These are phyloP conservation scores for Ustilago trichophora DNA, from an alignment of 1,284 basidiomycete species.

Conservation along the genomic window DNA sequence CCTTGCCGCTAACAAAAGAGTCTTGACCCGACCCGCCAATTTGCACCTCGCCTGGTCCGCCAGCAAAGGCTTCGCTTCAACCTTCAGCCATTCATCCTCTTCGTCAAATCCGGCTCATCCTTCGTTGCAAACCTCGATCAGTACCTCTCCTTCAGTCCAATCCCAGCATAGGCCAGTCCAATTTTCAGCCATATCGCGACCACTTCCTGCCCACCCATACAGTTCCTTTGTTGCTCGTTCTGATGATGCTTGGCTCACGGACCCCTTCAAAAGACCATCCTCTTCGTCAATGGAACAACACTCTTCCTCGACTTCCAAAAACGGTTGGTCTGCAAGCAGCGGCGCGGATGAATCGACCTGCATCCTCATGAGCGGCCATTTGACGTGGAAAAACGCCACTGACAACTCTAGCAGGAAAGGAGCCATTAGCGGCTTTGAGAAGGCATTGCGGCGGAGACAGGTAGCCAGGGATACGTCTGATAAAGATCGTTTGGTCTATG, in stretches of 20 bases:
- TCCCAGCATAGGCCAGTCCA: too few relatives aligned
- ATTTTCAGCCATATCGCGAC: too few relatives aligned
- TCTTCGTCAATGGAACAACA: neutral
- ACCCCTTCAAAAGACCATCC: too few relatives aligned
- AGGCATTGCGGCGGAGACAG: conserved; percentile 10
- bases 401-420: neutral
- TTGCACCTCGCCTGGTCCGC: conserved; percentile 22
- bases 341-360: neutral
- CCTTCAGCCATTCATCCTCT: neutral
- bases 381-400: conserved; percentile 6
- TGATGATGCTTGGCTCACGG: neutral
- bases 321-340: neutral
- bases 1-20: neutral
- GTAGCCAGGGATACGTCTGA: neutral
- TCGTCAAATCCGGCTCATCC: neutral
- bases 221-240: neutral
- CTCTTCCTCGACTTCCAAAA: neutral
- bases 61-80: neutral
- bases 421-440: conserved; percentile 10
- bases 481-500: conserved; percentile 4
- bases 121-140: neutral
- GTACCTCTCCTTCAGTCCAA: too few relatives aligned
- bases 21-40: conserved; percentile 25
- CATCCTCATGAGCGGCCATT: conserved; percentile 4
- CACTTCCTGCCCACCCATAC: conserved; percentile 10